These are phyloP conservation scores for Poa pratensis DNA, from an alignment of 176 grass and related monocot species.

Conservation along the genomic window DNA sequence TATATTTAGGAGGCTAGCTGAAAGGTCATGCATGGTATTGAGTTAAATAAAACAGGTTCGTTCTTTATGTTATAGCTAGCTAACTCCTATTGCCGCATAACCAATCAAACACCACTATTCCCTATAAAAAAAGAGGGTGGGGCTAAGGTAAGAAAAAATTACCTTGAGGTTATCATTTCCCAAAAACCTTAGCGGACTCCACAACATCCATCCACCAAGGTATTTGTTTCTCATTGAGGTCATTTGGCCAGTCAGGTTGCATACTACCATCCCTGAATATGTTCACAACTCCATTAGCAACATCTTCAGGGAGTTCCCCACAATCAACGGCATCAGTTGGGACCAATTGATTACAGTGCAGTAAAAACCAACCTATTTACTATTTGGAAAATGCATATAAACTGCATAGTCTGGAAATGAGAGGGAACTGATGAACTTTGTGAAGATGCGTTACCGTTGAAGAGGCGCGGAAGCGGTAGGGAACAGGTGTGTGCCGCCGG, in stretches of 20 bases:
- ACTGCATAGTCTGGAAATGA: background rate
- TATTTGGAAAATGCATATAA: background rate
- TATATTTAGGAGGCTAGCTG: no score
- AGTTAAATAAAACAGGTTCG: no score
- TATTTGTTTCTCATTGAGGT: slow-evolving; percentile 74
- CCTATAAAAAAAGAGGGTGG: no score
- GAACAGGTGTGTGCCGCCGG: no score
- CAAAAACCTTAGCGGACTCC: no score
- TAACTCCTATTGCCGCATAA: no score
- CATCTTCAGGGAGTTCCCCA: slow-evolving; percentile 72
- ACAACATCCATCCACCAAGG: slow-evolving; percentile 35
- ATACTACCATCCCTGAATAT: slow-evolving; percentile 78
- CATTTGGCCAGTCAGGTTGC: slow-evolving; percentile 81
- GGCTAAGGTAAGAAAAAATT: no score
- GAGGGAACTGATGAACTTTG: background rate
- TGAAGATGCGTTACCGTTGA: background rate
- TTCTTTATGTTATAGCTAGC: no score
- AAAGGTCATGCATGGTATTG: no score
- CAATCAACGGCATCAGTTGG: slow-evolving; percentile 56
- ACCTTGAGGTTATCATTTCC: no score
- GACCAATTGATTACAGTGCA: background rate
- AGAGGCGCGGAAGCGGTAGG: background rate
- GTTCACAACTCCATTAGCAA: slow-evolving; percentile 65
- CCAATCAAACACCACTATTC: no score
- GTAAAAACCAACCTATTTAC: background rate